Conservation (phyloP, 75 land plant genomes). For the Selaginella moellendorffii region DNA sequence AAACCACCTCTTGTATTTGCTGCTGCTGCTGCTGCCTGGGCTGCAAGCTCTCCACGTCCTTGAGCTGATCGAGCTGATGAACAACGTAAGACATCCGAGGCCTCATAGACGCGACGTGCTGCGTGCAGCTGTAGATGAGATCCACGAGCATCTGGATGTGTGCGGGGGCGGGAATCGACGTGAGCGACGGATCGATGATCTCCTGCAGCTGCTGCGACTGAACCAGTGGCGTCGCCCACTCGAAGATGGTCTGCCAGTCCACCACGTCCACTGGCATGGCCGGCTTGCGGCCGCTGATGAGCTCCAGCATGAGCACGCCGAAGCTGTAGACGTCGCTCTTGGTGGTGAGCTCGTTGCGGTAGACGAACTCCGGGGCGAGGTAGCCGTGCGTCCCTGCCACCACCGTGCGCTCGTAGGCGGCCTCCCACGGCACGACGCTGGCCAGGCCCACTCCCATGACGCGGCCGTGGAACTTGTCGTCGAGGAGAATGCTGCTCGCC, state of each 20-base stretch:
- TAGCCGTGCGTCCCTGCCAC: conserved; percentile 79
- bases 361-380: conserved; percentile 92
- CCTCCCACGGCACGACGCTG: conserved; percentile 68
- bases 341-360: conserved; percentile 85
- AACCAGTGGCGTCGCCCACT: conserved; percentile 95
- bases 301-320: conserved; percentile 88
- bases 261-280: conserved; percentile 53
- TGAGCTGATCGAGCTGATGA: conserved; percentile 81
- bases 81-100: conserved; percentile 96
- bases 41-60: conserved; percentile 21
- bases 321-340: conserved; percentile 95
- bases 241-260: conserved; percentile 84
- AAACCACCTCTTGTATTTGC: background rate
- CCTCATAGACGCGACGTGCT: conserved; percentile 82
- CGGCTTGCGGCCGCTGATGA: conserved; percentile 73
- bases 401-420: conserved; percentile 51
- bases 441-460: conserved; percentile 81
- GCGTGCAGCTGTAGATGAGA: conserved; percentile 83
- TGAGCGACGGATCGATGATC: conserved; percentile 64
- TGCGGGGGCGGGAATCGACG: conserved; percentile 41
- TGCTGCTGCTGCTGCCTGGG: background rate
- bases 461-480: conserved; percentile 77
- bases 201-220: conserved; percentile 60
- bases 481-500: conserved; percentile 76
- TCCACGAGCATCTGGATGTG: conserved; percentile 72